These are phyloP conservation scores for Tardiomyces blankii DNA, from an alignment of 1,139 yeast genomes.

Conservation along the genomic window DNA sequence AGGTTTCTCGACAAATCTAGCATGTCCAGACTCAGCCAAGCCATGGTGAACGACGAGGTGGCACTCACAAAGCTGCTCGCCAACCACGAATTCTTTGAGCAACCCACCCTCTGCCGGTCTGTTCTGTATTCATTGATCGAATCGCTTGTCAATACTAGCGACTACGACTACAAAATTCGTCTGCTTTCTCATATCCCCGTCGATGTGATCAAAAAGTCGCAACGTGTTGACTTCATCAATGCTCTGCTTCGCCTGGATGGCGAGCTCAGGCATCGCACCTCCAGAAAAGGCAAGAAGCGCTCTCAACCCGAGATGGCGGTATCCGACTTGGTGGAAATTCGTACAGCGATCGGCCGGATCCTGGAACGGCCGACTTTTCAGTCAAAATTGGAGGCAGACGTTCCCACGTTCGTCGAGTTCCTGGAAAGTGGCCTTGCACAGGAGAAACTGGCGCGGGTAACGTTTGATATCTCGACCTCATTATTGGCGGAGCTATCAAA, in stretches of 20 bases:
- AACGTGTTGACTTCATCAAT: not conserved
- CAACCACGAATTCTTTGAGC: not conserved
- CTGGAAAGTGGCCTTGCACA: not conserved
- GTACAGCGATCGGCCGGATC: not conserved
- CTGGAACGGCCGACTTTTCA: not conserved
- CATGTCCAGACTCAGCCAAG: not conserved
- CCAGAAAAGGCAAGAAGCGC: too few species aligned
- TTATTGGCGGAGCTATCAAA: not conserved
- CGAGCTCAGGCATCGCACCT: not conserved
- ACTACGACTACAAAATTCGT: not conserved
- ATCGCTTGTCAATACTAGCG: not conserved
- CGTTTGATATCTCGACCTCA: not conserved
- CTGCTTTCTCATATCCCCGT: not conserved
- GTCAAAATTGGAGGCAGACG: not conserved
- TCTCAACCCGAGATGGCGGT: too few species aligned
- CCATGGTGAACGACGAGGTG: not conserved
- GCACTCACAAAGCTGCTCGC: not conserved
- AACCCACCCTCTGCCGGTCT: not conserved
- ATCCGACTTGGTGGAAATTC: too few species aligned
- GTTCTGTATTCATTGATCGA: not conserved
- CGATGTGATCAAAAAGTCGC: not conserved
- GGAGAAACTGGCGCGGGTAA: not conserved
- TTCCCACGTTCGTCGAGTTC: not conserved
- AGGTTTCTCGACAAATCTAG: not conserved
- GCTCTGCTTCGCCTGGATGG: not conserved